Conservation (phyloP, 768 basidiomycete genomes). For the Neoboletus brunneissimus region DNA sequence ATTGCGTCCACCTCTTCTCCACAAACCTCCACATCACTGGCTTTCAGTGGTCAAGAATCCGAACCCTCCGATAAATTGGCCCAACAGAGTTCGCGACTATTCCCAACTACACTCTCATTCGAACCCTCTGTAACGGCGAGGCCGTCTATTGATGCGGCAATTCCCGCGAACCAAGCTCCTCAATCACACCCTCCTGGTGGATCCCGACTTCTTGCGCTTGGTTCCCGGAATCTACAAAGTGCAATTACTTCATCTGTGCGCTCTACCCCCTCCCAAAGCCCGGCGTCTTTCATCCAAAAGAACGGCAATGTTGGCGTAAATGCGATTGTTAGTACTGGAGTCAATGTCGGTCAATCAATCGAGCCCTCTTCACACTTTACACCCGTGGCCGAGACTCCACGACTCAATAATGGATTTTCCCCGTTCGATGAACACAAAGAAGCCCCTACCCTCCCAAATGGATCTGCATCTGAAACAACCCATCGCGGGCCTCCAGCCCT, state of each 20-base stretch:
- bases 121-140: constrained; percentile 20
- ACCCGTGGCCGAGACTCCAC: constrained; percentile 9
- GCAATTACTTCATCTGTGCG: constrained; percentile 14
- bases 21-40: constrained; percentile 2
- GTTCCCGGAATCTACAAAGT: constrained; percentile 27
- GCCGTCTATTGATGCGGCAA: constrained; percentile 41
- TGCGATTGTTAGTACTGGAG: constrained; percentile 5
- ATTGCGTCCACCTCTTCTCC: constrained; percentile 16
- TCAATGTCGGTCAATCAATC: constrained; percentile 9
- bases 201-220: constrained; percentile 43
- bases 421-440: constrained; percentile 52
- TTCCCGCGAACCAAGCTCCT: constrained; percentile 30
- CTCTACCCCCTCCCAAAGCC: constrained; percentile 23
- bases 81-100: constrained; percentile 35
- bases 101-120: constrained; percentile 31
- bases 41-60: constrained; percentile 14
- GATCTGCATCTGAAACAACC: constrained; percentile 17
- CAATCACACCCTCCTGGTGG: constrained; percentile 41
- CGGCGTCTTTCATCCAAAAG: constrained; percentile 24
- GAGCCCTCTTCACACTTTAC: constrained; percentile 18
- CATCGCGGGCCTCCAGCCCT: constrained; percentile 19
- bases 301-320: constrained; percentile 16
- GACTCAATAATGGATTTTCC: constrained; percentile 41
- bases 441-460: not conserved
- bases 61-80: constrained; percentile 20